These are phyloP conservation scores for Komagataella ulmi DNA, from an alignment of 805 yeast genomes.

Conservation along the genomic window DNA sequence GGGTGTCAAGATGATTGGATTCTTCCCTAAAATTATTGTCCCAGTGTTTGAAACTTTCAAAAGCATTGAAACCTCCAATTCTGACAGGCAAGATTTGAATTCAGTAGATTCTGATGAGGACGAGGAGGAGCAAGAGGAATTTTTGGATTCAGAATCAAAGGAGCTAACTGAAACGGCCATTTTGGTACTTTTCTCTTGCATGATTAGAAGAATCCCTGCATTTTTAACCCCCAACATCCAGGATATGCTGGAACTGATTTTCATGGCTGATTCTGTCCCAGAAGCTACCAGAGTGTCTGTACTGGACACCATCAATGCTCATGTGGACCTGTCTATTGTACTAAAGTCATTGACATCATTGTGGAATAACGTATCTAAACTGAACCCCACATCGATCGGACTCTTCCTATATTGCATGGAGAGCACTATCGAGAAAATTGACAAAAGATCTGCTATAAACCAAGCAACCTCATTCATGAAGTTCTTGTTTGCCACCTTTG, in stretches of 20 bases:
- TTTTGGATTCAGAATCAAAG: slow-evolving; percentile 9
- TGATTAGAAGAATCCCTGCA: slow-evolving; percentile 74
- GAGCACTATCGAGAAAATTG: slow-evolving; percentile 47
- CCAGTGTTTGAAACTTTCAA: slow-evolving; percentile 53
- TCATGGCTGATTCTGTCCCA: slow-evolving; percentile 45
- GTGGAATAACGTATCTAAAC: slow-evolving; percentile 36
- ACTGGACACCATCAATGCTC: slow-evolving; percentile 45
- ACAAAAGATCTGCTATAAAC: slow-evolving; percentile 62
- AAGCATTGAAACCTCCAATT: slow-evolving; percentile 8
- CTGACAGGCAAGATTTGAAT: slow-evolving; percentile 11
- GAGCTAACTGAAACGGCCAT: slow-evolving; percentile 54
- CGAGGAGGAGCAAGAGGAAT: slow-evolving; percentile 15
- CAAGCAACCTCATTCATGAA: slow-evolving; percentile 57
- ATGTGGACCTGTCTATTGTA: slow-evolving; percentile 53
- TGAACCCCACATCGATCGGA: slow-evolving; percentile 41
- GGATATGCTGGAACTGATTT: slow-evolving; percentile 44
- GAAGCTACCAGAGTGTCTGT: slow-evolving; percentile 48
- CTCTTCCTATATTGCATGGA: slow-evolving; percentile 59
- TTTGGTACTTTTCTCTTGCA: slow-evolving; percentile 56
- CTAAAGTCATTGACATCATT: slow-evolving; percentile 46
- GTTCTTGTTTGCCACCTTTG: slow-evolving; percentile 59
- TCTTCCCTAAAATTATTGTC: slow-evolving; percentile 74
- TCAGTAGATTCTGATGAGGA: slow-evolving; percentile 10
- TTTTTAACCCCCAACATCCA: slow-evolving; percentile 62
- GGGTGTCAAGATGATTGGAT: slow-evolving; percentile 80